A percentile compares a stretch with the other conserved stretches of the same genome.
Conservation (phyloP, 768 basidiomycete genomes). For the Dioszegia aurantiaca region DNA sequence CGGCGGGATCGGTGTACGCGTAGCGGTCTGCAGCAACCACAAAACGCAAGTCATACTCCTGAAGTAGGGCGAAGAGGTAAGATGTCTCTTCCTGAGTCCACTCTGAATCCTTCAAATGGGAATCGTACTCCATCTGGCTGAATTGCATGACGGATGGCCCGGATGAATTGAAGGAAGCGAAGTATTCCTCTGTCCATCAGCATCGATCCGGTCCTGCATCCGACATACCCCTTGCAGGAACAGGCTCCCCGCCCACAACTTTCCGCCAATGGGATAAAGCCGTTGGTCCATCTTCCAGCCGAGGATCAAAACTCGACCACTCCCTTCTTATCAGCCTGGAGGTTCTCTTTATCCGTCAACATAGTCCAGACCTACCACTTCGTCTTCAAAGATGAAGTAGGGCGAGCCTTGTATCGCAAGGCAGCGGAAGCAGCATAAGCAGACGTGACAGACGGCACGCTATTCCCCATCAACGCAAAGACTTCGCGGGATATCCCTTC, state of each 20-base stretch:
- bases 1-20: slow-evolving; percentile 57
- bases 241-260: slow-evolving; percentile 25
- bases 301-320: slow-evolving; percentile 1
- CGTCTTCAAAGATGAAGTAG: slow-evolving; percentile 63
- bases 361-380: slow-evolving; percentile 64
- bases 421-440: slow-evolving; percentile 31
- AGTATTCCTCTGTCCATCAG: slow-evolving; percentile 57
- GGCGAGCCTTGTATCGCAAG: slow-evolving; percentile 72
- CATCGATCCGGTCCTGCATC: background rate
- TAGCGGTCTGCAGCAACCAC: slow-evolving; percentile 88
- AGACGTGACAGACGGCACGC: slow-evolving; percentile 72
- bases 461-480: slow-evolving; percentile 90
- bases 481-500: slow-evolving; percentile 91
- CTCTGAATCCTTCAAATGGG: slow-evolving; percentile 73
- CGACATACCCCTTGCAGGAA: background rate
- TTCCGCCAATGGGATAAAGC: slow-evolving; percentile 72
- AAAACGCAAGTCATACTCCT: slow-evolving; percentile 83
- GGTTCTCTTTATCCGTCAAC: background rate
- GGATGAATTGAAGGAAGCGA: slow-evolving; percentile 72
- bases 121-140: slow-evolving; percentile 82
- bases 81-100: slow-evolving; percentile 95
- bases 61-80: slow-evolving; percentile 76
- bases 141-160: slow-evolving; percentile 57
- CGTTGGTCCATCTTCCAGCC: slow-evolving; percentile 56
- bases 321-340: background rate